Evolutionary conservation across 805 yeast genomes (phyloP), one percentile per base, ranked within the genome.

Genomic region (Lachancea meyersii): DNA sequence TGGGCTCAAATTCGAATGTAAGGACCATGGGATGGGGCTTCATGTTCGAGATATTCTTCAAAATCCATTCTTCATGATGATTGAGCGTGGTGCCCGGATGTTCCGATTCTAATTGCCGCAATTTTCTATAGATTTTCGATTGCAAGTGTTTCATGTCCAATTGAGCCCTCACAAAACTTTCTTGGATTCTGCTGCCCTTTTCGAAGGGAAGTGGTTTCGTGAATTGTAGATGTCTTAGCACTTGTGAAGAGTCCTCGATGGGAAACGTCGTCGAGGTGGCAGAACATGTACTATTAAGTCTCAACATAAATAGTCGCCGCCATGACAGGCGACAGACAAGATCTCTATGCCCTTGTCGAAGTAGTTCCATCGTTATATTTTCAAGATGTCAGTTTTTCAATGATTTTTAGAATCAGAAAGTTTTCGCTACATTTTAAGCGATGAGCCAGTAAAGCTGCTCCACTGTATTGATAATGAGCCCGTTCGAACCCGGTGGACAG

Each of bases 1-100:
- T 87, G 2, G 88, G 86, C 16, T 77, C 71, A 65, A 93, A 85
- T 57, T 93, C 89, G 65, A 87, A 88, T 1, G 95, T 82, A 13
- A 91, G 65, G 4, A 89, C 61, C 0, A 81, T 72, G 0, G 96
- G 91, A 26, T 67, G 64, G 1, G 86, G 83, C 48, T 75, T 73
- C 71, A 68, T 60, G 1, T 56, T 48, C n/a, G 70, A 36, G 17
- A 76, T 70, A 38, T 69, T 70, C 13, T 65, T 58, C 22, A 79
- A 46, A 19, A 77, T 57, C 13, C 57, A 66, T 35, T 67, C 62
- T 48, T 78, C 84, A 46, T 71, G 69, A 4, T 71, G 73, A 41
- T 70, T 70, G 31, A 77, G 49, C 4, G 45, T 37, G 1, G 53
- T 51, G 19, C 53, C 57, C 2, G 61, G 58, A 28, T 64, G 54